Evolutionary conservation across 1,139 yeast genomes (phyloP).

Genomic region (Candida albicans): DNA sequence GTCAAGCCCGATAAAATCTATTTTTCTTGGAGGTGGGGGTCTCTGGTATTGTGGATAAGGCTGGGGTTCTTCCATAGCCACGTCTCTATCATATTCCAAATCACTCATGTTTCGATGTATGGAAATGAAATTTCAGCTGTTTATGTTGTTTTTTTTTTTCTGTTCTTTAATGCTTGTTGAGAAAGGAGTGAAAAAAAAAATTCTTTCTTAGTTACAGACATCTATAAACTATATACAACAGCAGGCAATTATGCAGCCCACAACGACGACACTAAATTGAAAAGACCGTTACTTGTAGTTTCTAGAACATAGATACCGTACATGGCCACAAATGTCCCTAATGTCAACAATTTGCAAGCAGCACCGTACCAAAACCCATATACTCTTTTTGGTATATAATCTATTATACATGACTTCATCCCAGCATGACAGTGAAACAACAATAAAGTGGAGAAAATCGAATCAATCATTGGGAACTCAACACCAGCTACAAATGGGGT

Average conservation of each 20-base stretch:
- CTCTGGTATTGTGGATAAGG: constrained; percentile 15
- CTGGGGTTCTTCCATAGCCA: constrained; percentile 13
- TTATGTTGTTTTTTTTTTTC: neutral
- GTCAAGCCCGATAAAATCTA: constrained; percentile 29
- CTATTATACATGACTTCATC: constrained; percentile 81
- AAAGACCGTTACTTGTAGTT: constrained; percentile 50
- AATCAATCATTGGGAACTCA: constrained; percentile 67
- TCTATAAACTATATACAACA: neutral
- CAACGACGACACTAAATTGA: constrained; percentile 43
- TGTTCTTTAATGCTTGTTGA: neutral
- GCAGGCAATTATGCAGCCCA: constrained; percentile 33
- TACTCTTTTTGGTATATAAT: constrained; percentile 80
- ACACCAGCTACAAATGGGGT: constrained; percentile 73
- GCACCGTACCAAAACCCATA: constrained; percentile 65
- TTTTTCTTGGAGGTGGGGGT: constrained; percentile 14
- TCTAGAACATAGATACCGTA: constrained; percentile 72
- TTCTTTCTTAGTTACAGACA: neutral
- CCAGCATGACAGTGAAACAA: constrained; percentile 81
- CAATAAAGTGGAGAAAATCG: constrained; percentile 60
- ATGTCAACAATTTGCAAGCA: constrained; percentile 60
- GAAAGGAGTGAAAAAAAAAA: neutral
- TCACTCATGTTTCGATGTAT: constrained; percentile 5
- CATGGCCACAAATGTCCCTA: constrained; percentile 62
- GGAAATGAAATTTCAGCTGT: neutral
- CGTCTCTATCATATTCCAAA: constrained; percentile 8